A percentile compares a stretch with the other conserved stretches of the same genome.
phyloP scores from a whole-genome alignment of 2,329 filamentous ascomycete species.

The Magnaporthales sp. region DNA sequence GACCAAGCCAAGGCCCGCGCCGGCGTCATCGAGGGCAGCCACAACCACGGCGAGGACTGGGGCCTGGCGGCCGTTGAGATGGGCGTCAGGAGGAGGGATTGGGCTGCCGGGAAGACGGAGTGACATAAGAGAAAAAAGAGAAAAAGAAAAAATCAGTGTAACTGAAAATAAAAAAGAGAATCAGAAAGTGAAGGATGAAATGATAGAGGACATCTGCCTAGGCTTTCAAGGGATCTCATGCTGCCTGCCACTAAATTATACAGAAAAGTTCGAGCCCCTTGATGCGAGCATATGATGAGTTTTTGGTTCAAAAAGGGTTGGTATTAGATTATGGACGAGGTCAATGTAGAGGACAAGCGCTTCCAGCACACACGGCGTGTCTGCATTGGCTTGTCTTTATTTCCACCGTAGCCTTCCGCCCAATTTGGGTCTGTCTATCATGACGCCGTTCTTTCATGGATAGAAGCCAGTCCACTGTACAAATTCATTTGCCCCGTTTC shows the following conservation, averaged over 20 bases:
- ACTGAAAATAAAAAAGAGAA: no score
- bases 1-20: conserved; percentile 81
- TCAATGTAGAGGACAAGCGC: not conserved
- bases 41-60: conserved; percentile 98
- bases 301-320: not conserved
- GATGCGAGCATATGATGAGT: not conserved
- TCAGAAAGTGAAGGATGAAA: not conserved
- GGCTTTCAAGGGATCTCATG: no score
- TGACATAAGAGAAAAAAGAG: not conserved
- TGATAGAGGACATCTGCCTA: not conserved
- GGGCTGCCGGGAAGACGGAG: conserved; percentile 52
- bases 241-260: not conserved
- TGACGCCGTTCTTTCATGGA: conserved; percentile 8
- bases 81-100: conserved; percentile 67
- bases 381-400: not conserved
- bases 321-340: conserved; percentile 7
- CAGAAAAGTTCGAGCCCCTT: not conserved
- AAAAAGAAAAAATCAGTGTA: not conserved
- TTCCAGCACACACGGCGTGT: not conserved
- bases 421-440: conserved; percentile 8
- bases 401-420: not conserved
- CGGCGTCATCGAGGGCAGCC: conserved; percentile 57
- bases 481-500: not conserved
- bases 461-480: conserved; percentile 3
- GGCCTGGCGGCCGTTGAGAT: conserved; percentile 90